Evolutionary conservation across 2,329 filamentous ascomycete genomes (phyloP), one percentile per base, ranked within the genome.

Genomic region (Colletotrichum higginsianum): DNA sequence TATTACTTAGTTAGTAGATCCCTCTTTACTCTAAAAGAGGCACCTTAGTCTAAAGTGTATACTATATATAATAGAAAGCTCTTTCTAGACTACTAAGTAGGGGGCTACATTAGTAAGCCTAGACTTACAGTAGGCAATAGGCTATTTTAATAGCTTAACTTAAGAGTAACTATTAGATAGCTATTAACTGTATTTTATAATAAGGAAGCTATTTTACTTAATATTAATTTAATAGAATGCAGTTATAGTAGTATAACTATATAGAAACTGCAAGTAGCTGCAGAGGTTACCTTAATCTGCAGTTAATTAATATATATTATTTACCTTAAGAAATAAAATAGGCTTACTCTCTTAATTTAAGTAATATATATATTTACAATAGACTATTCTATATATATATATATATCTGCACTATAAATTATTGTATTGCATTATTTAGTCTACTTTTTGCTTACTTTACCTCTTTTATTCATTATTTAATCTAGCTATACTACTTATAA

Each of bases 301-400:
- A 42, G 40, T 9, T 42, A 42, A 42, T 42, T 42, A 42, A 42
- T 42, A 42, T 42, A 42, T 42, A 15, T 15, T 42, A 42, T 42
- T 15, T 42, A 42, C 40, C 15, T 13, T 42, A 42, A 12, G 12
- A 13, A 42, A 42, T 42, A 42, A 4, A 49, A 49, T 4, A 49
- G 18, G 47, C 47, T 49, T 49, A 49, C 47, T 49, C 47, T 49
- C 47, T 49, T 49, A 49, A 49, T 42, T 42, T 42, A 42, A 42
- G 40, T 15, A 15, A 42, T 42, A 15, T 15, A 42, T 15, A 42
- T 42, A 2, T 13, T 15, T 42, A 42, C 3, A 18, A 16, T 18
- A 16, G 15, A 49, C 47, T 49, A 3, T 18, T n/a, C 47, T 49
- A 49, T 49, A n/a, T 30, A 30, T 30, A 30, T 30, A 30, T 30